Percentiles rank a stretch among this genome's conserved stretches.
phyloP scores from a whole-genome alignment of 2,329 filamentous ascomycete species.

The Alternaria alternata region DNA sequence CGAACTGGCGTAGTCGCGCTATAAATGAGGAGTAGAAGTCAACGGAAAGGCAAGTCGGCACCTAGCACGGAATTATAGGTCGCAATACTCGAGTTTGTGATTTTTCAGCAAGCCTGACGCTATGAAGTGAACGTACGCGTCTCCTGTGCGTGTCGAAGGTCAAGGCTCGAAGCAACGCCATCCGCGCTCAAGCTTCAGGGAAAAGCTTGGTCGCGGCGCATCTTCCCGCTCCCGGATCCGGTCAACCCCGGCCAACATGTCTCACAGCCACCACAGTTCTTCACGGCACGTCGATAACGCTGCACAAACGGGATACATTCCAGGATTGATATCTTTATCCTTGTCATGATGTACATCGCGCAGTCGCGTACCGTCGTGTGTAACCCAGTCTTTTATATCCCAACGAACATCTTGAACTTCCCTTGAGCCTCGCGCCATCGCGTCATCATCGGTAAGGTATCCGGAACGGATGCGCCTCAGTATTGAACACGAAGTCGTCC shows the following conservation, averaged over 20 bases:
- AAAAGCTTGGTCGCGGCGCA: conserved; percentile 19
- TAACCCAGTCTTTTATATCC: too few relatives aligned
- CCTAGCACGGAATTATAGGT: background rate
- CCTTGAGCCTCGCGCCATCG: too few relatives aligned
- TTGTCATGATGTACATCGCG: background rate
- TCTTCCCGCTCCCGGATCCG: background rate
- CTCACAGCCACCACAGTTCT: background rate
- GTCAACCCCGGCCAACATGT: background rate
- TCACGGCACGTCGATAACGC: background rate
- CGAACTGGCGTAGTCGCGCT: background rate
- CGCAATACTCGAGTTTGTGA: background rate
- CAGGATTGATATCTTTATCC: background rate
- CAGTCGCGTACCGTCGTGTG: background rate
- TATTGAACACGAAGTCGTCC: conserved; percentile 72
- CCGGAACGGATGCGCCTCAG: conserved; percentile 62
- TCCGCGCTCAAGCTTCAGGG: conserved; percentile 17
- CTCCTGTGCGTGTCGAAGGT: background rate
- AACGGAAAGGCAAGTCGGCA: background rate
- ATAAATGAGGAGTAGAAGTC: background rate
- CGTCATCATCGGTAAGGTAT: background rate
- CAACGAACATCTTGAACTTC: too few relatives aligned
- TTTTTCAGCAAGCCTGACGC: background rate
- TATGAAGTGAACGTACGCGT: background rate
- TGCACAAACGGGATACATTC: background rate
- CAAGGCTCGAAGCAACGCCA: conserved; percentile 5